A percentile compares a stretch with the other conserved stretches of the same genome.
These are phyloP conservation scores for Eucalyptus erythrocorys DNA, from an alignment of 345 rosid species.

Conservation along the genomic window DNA sequence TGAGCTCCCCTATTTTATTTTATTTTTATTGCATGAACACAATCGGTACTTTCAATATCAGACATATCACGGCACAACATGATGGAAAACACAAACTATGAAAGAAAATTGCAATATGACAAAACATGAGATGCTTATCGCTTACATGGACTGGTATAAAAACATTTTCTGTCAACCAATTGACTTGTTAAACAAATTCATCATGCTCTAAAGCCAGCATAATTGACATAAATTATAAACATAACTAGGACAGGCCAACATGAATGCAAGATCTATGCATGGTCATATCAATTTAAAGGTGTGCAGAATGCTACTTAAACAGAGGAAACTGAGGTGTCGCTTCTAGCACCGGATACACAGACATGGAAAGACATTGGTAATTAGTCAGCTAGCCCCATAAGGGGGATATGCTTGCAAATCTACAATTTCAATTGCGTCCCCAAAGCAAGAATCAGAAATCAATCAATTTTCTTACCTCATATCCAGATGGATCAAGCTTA, in stretches of 20 bases:
- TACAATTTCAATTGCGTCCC: neutral
- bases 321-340: neutral
- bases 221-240: neutral
- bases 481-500: conserved; percentile 76
- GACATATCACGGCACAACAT: neutral
- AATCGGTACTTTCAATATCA: neutral
- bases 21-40: neutral
- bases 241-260: neutral
- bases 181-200: neutral
- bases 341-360: neutral
- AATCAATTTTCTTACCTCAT: conserved; percentile 39
- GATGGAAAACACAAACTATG: neutral
- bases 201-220: neutral
- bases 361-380: neutral
- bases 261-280: neutral
- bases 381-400: neutral
- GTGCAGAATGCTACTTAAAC: neutral
- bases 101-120: neutral
- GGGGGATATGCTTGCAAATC: neutral
- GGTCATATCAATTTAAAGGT: neutral
- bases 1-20: neutral
- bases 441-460: neutral
- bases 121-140: neutral
- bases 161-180: neutral
- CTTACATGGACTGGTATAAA: neutral